Conservation (phyloP, 106 monocot species). For the Phalaenopsis equestris region DNA sequence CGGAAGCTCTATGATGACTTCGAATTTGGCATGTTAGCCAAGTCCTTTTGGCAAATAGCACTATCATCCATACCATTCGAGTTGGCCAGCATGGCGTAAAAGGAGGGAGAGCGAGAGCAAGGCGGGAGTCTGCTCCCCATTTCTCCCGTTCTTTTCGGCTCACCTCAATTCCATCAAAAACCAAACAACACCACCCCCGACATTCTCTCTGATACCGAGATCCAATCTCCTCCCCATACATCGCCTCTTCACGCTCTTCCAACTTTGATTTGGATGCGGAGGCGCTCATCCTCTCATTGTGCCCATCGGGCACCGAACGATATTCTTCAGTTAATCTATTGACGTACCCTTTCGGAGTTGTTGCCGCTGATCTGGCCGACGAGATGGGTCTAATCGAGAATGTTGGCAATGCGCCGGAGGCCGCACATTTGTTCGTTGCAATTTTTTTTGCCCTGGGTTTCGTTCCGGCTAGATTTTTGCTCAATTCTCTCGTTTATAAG, state of each 20-base stretch:
- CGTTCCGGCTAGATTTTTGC: conserved; percentile 1
- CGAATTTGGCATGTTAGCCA: too few species aligned
- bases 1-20: too few species aligned
- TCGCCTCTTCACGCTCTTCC: neutral
- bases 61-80: too few species aligned
- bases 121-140: neutral
- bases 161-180: neutral
- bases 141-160: neutral
- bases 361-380: neutral
- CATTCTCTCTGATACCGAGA: neutral
- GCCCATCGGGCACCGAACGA: neutral
- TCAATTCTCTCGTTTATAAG: conserved; percentile 8
- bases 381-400: neutral
- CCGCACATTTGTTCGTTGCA: conserved; percentile 3
- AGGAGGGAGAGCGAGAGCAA: neutral
- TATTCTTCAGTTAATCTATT: neutral
- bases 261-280: neutral
- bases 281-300: neutral
- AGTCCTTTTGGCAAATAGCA: too few species aligned
- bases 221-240: neutral
- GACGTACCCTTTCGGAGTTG: neutral
- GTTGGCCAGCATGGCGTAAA: neutral
- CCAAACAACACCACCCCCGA: neutral
- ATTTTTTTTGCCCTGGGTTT: conserved; percentile 8
- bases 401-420: neutral